Base-by-base conservation (phyloP, 805 yeast genomes). In the Wickerhamiella alocasiicola region DNA sequence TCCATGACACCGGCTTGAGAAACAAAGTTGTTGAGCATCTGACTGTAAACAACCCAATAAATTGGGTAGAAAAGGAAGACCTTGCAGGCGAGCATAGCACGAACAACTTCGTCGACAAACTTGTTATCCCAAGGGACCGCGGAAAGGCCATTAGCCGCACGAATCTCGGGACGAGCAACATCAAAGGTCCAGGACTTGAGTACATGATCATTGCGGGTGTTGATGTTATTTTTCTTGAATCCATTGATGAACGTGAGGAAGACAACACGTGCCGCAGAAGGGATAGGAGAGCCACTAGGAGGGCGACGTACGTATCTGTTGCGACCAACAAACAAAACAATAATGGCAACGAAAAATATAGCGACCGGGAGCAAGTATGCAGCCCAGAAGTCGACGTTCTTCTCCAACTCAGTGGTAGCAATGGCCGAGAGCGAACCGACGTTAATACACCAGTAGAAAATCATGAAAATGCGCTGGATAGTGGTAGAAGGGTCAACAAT, bases 1-100 rank as follows among this genome's bases (percentile, higher is more conserved):
- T 78, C 73, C 82, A 80, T 76, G 49, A 71, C 67, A 44, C 76
- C 81, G 33, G 87, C 84, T 56, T 78, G 84, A 30, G 82, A 70
- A 44, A 78, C 71, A 52, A 81, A 78, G 59, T 76, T 76, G 62
- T 74, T 76, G 44, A 72, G 57, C 80, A 81, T 79, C 63, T 78
- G 83, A 37, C 75, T 74, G 59, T 78, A 78, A 26, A 74, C 76
- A 38, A 77, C 67, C 84, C 84, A 78, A 65, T 75, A 81, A 39
- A 81, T 64, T 28, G 85, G 81, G 57, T 70, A 79, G 62, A 74
- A 76, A 11, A 70, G 54, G 54, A 80, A 81, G 38, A 81, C 82
- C 58, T 75, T 74, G 67, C 85, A 81, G 34, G 85, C 87, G 42
- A 65, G 63, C 39, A 78, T 44, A 7, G 87, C 70, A 50, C 81